Conservation (phyloP, 1,139 yeast species). For the Hemisphaericaspora subhashii region DNA sequence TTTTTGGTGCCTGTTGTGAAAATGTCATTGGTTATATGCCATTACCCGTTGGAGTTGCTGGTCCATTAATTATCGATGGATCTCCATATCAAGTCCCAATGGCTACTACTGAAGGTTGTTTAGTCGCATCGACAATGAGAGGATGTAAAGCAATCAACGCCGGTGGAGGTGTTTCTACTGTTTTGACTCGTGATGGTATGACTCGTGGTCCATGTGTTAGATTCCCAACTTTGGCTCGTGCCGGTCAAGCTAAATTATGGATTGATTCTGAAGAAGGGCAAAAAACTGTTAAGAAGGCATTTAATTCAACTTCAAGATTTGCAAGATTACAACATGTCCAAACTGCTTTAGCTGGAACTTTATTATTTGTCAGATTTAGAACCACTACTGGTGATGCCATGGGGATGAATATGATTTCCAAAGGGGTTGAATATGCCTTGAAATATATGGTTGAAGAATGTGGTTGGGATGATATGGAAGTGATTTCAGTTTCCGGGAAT, state of each 20-base stretch:
- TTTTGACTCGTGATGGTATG: constrained; percentile 95
- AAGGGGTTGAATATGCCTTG: constrained; percentile 90
- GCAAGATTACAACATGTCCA: constrained; percentile 90
- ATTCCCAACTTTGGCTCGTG: constrained; percentile 76
- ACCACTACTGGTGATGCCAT: constrained; percentile 99
- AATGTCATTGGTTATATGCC: constrained; percentile 97
- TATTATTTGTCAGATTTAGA: constrained; percentile 84
- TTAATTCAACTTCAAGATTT: constrained; percentile 94
- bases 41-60: constrained; percentile 95
- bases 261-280: constrained; percentile 95
- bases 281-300: constrained; percentile 76
- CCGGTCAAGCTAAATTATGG: constrained; percentile 96
- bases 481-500: constrained; percentile 93
- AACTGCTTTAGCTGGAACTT: constrained; percentile 94
- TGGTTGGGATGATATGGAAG: constrained; percentile 92
- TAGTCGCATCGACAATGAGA: constrained; percentile 97
- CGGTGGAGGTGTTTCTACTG: constrained; percentile 95
- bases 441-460: constrained; percentile 82
- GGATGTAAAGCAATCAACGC: constrained; percentile 98
- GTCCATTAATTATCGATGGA: constrained; percentile 90
- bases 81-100: constrained; percentile 88
- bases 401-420: constrained; percentile 99
- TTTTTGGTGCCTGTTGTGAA: constrained; percentile 98
- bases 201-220: constrained; percentile 98
- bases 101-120: constrained; percentile 99